phyloP scores from a whole-genome alignment of 352 stramenopile genomes.

The Phytophthora cajani region DNA sequence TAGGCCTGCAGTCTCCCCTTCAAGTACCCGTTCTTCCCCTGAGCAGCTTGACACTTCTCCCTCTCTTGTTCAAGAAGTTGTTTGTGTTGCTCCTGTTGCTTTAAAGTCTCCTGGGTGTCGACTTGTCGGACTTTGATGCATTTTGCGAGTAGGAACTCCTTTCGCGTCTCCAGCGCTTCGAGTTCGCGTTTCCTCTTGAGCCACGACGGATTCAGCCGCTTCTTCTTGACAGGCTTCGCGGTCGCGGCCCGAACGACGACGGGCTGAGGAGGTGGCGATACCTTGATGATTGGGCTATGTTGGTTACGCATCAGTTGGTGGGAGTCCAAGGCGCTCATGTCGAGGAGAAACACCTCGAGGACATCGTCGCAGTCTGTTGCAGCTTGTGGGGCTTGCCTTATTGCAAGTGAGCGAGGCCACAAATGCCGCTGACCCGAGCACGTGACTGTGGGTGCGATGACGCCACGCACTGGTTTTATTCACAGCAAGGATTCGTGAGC shows the following conservation, averaged over 20 bases:
- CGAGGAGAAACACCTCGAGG: slow-evolving; percentile 8
- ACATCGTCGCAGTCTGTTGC: neutral
- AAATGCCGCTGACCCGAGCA: too few species aligned
- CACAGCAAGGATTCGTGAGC: neutral
- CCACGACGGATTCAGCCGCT: slow-evolving; percentile 7
- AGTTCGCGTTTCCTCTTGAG: slow-evolving; percentile 15
- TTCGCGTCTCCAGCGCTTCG: slow-evolving; percentile 3
- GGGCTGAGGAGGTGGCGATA: neutral
- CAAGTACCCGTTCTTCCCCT: slow-evolving; percentile 7
- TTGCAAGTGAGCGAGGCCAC: too few species aligned
- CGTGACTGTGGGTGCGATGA: neutral
- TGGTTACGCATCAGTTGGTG: too few species aligned
- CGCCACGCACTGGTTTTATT: neutral
- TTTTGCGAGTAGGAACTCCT: neutral
- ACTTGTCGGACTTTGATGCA: neutral
- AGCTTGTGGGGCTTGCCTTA: too few species aligned
- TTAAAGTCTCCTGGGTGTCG: neutral
- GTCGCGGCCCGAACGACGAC: neutral
- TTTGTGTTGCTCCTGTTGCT: neutral
- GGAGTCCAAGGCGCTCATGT: slow-evolving; percentile 2
- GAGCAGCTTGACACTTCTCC: slow-evolving; percentile 3
- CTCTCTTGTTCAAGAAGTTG: neutral
- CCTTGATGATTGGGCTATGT: neutral
- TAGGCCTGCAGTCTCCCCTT: slow-evolving; percentile 3
- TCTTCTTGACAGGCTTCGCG: neutral